Evolutionary conservation across 495 filamentous ascomycete species (phyloP).

Genomic region (Xylaria scruposa): DNA sequence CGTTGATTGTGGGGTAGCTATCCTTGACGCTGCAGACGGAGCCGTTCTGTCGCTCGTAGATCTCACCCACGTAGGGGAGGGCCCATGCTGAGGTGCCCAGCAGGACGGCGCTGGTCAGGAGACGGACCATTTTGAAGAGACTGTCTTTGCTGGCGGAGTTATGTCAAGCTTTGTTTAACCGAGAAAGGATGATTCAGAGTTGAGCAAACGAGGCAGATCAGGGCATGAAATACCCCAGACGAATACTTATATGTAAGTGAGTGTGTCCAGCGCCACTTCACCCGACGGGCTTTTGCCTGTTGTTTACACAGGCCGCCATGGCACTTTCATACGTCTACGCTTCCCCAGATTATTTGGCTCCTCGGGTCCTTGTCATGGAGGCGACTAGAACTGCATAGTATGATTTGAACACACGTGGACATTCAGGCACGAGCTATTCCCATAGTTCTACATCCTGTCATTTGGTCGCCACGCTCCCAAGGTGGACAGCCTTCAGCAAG

Average conservation of each 20-base stretch:
- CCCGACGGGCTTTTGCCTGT: conserved; percentile 22
- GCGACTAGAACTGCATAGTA: conserved; percentile 10
- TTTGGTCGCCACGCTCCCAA: conserved; percentile 4
- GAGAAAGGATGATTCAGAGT: conserved; percentile 10
- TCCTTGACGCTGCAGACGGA: conserved; percentile 39
- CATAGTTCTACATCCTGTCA: conserved; percentile 14
- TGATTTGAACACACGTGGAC: conserved; percentile 5
- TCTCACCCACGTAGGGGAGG: conserved; percentile 46
- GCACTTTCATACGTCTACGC: not conserved
- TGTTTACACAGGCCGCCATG: not conserved
- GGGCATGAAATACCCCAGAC: not conserved
- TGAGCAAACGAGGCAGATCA: conserved; percentile 12
- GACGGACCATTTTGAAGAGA: conserved; percentile 48
- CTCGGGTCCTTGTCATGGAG: not conserved
- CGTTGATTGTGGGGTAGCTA: conserved; percentile 39
- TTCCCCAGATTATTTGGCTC: conserved; percentile 10
- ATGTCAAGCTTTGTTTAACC: conserved; percentile 28
- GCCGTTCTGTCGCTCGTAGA: conserved; percentile 51
- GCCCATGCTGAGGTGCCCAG: conserved; percentile 49
- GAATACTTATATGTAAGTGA: conserved; percentile 22
- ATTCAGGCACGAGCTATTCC: conserved; percentile 21
- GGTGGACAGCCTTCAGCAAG: conserved; percentile 14
- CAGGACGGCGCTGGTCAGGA: conserved; percentile 47
- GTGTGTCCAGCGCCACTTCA: conserved; percentile 16
- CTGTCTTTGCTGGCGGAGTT: conserved; percentile 17